Evolutionary conservation across 352 stramenopile genomes (phyloP).

Genomic region (Phytophthora pinifolia): DNA sequence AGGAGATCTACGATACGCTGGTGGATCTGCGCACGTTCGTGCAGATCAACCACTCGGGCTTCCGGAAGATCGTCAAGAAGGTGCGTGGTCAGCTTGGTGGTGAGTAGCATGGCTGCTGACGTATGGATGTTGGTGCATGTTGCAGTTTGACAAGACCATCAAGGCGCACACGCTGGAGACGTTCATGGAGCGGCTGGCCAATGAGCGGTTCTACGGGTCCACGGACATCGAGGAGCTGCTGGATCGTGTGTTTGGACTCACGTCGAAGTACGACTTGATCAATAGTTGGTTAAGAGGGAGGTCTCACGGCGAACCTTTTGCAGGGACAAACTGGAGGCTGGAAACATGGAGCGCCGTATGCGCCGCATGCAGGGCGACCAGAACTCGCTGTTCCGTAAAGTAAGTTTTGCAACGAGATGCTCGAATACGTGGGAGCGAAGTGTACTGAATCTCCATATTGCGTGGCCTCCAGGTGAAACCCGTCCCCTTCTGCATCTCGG

Average conservation of each 20-base stretch:
- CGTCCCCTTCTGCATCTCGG: slow-evolving; percentile 67
- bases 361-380: slow-evolving; percentile 84
- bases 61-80: slow-evolving; percentile 95
- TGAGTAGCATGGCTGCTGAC: not conserved
- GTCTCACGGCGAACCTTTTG: slow-evolving; percentile 7
- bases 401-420: slow-evolving; percentile 25
- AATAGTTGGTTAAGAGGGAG: not conserved
- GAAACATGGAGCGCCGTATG: slow-evolving; percentile 86
- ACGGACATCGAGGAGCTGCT: slow-evolving; percentile 81
- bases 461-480: slow-evolving; percentile 63
- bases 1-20: slow-evolving; percentile 90
- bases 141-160: slow-evolving; percentile 91
- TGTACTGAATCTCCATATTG: slow-evolving; percentile 13
- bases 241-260: slow-evolving; percentile 75
- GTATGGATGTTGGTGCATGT: not conserved
- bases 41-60: slow-evolving; percentile 91
- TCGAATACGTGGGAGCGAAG: not conserved
- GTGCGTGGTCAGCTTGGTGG: slow-evolving; percentile 20
- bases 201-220: slow-evolving; percentile 78
- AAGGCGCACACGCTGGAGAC: slow-evolving; percentile 61
- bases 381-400: slow-evolving; percentile 81
- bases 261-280: slow-evolving; percentile 61
- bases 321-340: slow-evolving; percentile 84
- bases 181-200: slow-evolving; percentile 84
- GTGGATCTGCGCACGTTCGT: slow-evolving; percentile 90